Evolutionary conservation across 2,329 filamentous ascomycete species (phyloP).

Genomic region (Fusarium gaditjirri): DNA sequence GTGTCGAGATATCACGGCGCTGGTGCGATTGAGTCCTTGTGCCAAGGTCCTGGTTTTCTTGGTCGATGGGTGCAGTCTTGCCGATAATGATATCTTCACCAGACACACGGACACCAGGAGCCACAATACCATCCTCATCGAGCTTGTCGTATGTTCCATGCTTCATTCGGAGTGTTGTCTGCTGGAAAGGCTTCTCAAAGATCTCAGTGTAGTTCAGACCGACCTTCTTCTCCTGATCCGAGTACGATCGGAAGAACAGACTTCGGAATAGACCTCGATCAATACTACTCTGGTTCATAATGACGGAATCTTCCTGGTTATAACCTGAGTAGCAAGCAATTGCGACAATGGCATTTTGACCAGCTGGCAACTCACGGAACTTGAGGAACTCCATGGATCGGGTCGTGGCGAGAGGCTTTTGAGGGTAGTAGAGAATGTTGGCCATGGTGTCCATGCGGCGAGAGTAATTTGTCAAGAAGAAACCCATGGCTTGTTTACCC

Average conservation of each 20-base stretch:
- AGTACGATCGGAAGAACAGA: constrained; percentile 97
- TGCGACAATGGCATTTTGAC: constrained; percentile 97
- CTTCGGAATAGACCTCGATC: constrained; percentile 97
- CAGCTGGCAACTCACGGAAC: constrained; percentile 95
- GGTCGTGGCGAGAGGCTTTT: constrained; percentile 96
- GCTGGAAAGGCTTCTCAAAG: constrained; percentile 93
- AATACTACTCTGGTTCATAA: constrained; percentile 99
- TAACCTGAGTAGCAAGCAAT: constrained; percentile 98
- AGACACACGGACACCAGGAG: constrained; percentile 91
- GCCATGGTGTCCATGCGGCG: constrained; percentile 99
- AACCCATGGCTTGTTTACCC: constrained; percentile 99
- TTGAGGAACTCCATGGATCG: constrained; percentile 99
- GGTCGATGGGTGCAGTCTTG: constrained; percentile 94
- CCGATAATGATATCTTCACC: constrained; percentile 99
- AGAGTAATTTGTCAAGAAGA: constrained; percentile 96
- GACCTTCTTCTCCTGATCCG: constrained; percentile 95
- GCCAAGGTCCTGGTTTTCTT: constrained; percentile 92
- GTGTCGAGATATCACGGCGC: constrained; percentile 95
- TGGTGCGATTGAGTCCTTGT: constrained; percentile 90
- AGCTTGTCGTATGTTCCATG: constrained; percentile 97
- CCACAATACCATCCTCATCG: constrained; percentile 94
- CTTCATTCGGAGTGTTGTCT: constrained; percentile 90
- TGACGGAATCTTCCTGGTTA: constrained; percentile 99
- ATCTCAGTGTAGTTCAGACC: constrained; percentile 92
- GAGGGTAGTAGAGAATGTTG: constrained; percentile 98